Conservation (phyloP, 2,329 filamentous ascomycete genomes). For the Paecilomyces sp. region DNA sequence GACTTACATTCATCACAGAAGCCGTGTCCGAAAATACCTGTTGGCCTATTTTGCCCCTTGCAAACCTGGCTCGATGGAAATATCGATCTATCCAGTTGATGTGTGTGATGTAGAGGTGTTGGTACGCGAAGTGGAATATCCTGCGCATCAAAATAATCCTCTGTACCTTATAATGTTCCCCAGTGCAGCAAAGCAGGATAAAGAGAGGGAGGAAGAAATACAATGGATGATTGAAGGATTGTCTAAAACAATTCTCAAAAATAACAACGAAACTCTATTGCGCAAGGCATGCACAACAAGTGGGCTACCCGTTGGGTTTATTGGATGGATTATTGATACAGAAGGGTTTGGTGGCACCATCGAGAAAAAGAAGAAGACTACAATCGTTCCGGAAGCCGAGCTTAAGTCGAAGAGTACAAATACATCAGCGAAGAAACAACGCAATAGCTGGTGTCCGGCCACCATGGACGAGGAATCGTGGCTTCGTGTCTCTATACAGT, state of each 20-base stretch:
- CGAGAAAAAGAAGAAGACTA: not conserved
- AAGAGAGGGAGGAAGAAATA: conserved; percentile 5
- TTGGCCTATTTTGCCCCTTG: too few species aligned
- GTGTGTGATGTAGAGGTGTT: not conserved
- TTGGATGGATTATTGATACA: not conserved
- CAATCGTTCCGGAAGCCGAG: not conserved
- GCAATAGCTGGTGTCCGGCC: not conserved
- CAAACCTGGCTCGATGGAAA: too few species aligned
- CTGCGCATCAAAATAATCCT: conserved; percentile 3
- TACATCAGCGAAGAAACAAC: too few species aligned
- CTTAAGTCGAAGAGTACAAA: not conserved
- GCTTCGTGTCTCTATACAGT: conserved; percentile 1
- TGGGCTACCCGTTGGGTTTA: not conserved
- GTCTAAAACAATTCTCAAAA: not conserved
- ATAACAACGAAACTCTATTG: not conserved
- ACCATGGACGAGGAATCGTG: conserved; percentile 2
- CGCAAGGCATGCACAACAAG: not conserved
- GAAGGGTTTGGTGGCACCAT: too few species aligned
- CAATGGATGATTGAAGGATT: conserved; percentile 3
- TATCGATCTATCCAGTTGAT: not conserved
- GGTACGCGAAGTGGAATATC: conserved; percentile 4
- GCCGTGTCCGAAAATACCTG: too few species aligned
- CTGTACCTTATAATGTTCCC: conserved; percentile 4
- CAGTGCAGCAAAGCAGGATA: not conserved
- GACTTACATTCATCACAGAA: too few species aligned